phyloP scores from a whole-genome alignment of 192 early-diverging fungal genomes.

The Podila verticillata region DNA sequence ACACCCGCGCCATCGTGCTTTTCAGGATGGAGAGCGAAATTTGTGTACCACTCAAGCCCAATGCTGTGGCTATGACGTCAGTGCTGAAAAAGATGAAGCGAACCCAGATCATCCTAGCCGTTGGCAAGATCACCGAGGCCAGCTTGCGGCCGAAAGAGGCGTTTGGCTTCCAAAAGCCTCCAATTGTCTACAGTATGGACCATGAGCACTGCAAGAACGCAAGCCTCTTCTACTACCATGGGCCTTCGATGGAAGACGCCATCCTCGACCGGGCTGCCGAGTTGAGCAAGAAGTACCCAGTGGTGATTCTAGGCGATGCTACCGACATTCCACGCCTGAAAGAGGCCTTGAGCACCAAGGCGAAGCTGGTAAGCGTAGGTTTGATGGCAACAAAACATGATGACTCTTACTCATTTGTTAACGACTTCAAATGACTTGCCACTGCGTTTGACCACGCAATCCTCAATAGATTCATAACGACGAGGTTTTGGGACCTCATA shows the following conservation, averaged over 20 bases:
- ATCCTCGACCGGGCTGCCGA: conserved; percentile 7
- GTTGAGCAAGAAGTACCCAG: conserved; percentile 13
- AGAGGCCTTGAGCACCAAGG: background rate
- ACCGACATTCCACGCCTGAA: background rate
- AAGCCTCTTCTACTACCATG: conserved; percentile 8
- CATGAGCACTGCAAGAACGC: background rate
- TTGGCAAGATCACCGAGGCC: too few relatives aligned
- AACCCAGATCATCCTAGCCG: conserved; percentile 23
- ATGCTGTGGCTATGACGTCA: background rate
- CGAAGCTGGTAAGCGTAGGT: conserved; percentile 6
- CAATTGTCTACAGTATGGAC: conserved; percentile 40
- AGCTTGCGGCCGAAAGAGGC: too few relatives aligned
- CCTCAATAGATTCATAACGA: too few relatives aligned
- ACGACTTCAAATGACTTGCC: too few relatives aligned
- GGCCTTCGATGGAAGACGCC: background rate
- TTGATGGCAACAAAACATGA: too few relatives aligned
- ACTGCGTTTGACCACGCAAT: too few relatives aligned
- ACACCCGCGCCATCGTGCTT: conserved; percentile 10
- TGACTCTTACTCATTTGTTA: too few relatives aligned
- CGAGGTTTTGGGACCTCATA: background rate
- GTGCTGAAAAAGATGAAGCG: background rate
- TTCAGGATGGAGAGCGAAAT: conserved; percentile 16
- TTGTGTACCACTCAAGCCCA: background rate
- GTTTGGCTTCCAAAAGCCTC: too few relatives aligned
- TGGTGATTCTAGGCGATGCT: conserved; percentile 25